A percentile compares a stretch with the other conserved stretches of the same genome.
These are phyloP conservation scores for Fusarium nodosum DNA, from an alignment of 2,329 filamentous ascomycete species.

Conservation along the genomic window DNA sequence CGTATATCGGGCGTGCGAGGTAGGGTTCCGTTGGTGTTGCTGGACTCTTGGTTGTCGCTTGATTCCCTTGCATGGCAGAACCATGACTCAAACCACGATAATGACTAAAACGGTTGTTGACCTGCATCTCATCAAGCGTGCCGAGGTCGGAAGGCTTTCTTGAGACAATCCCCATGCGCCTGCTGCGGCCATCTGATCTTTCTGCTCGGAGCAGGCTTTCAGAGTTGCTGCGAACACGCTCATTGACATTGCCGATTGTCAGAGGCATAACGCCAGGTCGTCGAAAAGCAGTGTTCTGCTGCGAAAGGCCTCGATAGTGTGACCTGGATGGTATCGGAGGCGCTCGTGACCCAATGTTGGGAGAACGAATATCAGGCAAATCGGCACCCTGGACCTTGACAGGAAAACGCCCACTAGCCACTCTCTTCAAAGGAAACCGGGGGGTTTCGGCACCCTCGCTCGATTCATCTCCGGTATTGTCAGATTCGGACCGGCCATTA, in stretches of 20 bases:
- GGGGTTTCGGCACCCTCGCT: slow-evolving; percentile 86
- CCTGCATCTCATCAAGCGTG: slow-evolving; percentile 72
- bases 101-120: slow-evolving; percentile 75
- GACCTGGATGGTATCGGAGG: slow-evolving; percentile 83
- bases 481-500: slow-evolving; percentile 66
- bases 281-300: slow-evolving; percentile 74
- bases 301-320: slow-evolving; percentile 81
- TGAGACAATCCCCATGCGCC: slow-evolving; percentile 75
- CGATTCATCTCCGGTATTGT: slow-evolving; percentile 70
- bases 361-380: slow-evolving; percentile 75
- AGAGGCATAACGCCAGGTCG: slow-evolving; percentile 79
- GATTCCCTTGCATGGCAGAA: slow-evolving; percentile 73
- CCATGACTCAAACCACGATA: slow-evolving; percentile 76
- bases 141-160: slow-evolving; percentile 72
- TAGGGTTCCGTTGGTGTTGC: slow-evolving; percentile 70
- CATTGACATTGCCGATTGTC: slow-evolving; percentile 77
- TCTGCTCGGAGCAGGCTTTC: slow-evolving; percentile 70
- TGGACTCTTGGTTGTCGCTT: slow-evolving; percentile 65
- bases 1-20: slow-evolving; percentile 71
- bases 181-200: slow-evolving; percentile 67
- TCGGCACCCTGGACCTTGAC: slow-evolving; percentile 82
- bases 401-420: slow-evolving; percentile 74
- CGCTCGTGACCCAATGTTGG: slow-evolving; percentile 70
- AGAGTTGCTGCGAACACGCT: slow-evolving; percentile 75
- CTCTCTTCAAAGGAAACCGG: slow-evolving; percentile 74